These are phyloP conservation scores for Oldenlandia corymbosa DNA, from an alignment of 257 asterid genomes.

Conservation along the genomic window DNA sequence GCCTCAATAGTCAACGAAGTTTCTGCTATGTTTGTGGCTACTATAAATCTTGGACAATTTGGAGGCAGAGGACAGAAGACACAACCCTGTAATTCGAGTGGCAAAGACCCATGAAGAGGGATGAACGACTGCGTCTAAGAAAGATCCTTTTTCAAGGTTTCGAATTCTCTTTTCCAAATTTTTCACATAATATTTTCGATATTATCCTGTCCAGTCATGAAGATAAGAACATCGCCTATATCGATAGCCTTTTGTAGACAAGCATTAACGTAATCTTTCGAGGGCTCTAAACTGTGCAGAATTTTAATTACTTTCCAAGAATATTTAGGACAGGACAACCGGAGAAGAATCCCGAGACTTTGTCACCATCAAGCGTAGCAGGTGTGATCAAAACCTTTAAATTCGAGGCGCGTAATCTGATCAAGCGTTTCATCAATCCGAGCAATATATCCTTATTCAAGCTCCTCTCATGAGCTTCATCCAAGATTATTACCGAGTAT, in stretches of 20 bases:
- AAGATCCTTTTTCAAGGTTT: constrained; percentile 82
- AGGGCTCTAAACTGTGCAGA: constrained; percentile 59
- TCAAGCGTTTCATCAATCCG: constrained; percentile 89
- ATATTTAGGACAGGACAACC: constrained; percentile 82
- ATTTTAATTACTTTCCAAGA: constrained; percentile 88
- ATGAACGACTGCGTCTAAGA: constrained; percentile 84
- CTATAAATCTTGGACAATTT: constrained; percentile 81
- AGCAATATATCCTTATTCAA: constrained; percentile 92
- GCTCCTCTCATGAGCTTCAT: constrained; percentile 99
- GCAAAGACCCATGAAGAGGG: constrained; percentile 98
- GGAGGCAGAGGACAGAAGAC: constrained; percentile 83
- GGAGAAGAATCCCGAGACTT: constrained; percentile 85
- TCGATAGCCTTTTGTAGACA: constrained; percentile 68
- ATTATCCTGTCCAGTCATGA: constrained; percentile 99
- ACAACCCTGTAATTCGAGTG: constrained; percentile 94
- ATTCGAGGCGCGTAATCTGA: constrained; percentile 62
- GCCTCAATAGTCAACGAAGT: constrained; percentile 95
- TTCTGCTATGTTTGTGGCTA: constrained; percentile 97
- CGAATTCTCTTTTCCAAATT: constrained; percentile 82
- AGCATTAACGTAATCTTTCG: constrained; percentile 79
- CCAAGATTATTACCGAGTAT: constrained; percentile 87
- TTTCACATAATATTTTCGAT: constrained; percentile 69
- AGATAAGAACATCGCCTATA: constrained; percentile 86
- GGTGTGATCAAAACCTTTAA: constrained; percentile 88
- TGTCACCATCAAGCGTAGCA: constrained; percentile 96